A percentile compares a stretch with the other conserved stretches of the same genome.
These are phyloP conservation scores for Polygonum aviculare DNA, from an alignment of 148 eudicot genomes.

Conservation along the genomic window DNA sequence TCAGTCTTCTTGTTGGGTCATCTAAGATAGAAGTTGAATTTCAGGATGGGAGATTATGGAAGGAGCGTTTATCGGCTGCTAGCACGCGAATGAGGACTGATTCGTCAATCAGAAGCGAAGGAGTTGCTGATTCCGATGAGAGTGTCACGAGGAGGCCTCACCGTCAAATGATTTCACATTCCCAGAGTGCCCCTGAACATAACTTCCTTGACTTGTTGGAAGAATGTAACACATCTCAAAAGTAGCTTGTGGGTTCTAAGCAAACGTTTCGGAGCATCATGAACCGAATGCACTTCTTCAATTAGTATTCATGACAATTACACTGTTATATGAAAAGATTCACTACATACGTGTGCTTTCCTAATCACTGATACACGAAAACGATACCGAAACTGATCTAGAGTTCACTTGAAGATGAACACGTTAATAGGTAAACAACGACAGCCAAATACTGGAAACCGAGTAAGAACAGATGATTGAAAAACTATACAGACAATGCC, in stretches of 20 bases:
- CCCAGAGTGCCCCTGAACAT: conserved; percentile 86
- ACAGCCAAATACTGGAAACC: neutral
- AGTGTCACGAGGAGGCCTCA: conserved; percentile 16
- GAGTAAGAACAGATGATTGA: no score
- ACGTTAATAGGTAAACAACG: neutral
- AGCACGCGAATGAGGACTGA: conserved; percentile 49
- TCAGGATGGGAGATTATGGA: conserved; percentile 95
- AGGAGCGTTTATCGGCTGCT: conserved; percentile 70
- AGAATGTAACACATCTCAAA: conserved; percentile 53
- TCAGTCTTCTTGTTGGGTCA: neutral
- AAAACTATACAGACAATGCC: neutral
- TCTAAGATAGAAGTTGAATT: neutral
- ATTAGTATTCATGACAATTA: neutral
- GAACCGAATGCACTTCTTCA: no score
- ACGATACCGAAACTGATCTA: neutral
- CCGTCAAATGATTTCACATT: conserved; percentile 58
- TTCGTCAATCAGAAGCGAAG: conserved; percentile 48
- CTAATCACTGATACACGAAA: neutral
- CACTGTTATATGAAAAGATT: neutral
- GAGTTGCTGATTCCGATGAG: conserved; percentile 26
- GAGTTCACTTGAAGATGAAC: neutral
- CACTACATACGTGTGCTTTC: neutral
- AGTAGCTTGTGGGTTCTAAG: conserved; percentile 5
- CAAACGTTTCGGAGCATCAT: no score
- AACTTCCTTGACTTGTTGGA: conserved; percentile 66